Conservation (phyloP, 73 alveolate genomes). For the Blepharisma japonicum region DNA sequence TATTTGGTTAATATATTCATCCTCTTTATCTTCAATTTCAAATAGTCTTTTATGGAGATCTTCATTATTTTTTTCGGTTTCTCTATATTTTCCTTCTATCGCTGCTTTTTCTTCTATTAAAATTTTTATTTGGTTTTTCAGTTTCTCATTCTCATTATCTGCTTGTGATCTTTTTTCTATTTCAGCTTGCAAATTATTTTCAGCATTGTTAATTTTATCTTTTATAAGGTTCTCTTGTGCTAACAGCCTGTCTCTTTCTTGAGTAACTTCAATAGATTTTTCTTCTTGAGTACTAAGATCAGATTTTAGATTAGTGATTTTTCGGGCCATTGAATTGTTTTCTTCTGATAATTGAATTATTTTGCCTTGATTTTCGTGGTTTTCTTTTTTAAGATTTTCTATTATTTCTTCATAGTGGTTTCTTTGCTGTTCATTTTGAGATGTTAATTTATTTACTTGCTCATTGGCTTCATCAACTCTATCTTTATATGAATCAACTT, state of each 20-base stretch:
- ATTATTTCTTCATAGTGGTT: background rate
- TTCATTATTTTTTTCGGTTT: constrained; percentile 20
- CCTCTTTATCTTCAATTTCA: constrained; percentile 9
- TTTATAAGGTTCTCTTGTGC: background rate
- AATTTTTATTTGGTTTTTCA: background rate
- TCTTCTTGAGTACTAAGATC: background rate
- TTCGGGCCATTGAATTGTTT: background rate
- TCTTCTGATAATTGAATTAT: background rate
- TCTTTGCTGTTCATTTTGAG: background rate
- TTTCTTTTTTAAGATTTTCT: background rate
- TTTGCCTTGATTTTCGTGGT: background rate
- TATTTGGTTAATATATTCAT: background rate
- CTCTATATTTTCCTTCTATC: background rate
- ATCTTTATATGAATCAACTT: constrained; percentile 29
- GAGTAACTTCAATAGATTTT: background rate
- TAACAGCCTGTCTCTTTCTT: background rate
- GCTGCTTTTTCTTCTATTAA: background rate
- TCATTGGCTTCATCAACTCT: constrained; percentile 14
- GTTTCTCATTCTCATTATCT: background rate
- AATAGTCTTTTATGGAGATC: background rate
- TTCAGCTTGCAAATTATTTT: background rate
- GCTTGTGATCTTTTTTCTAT: background rate
- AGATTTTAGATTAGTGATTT: background rate
- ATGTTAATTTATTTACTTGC: background rate
- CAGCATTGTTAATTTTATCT: background rate